phyloP scores from a whole-genome alignment of 2,329 filamentous ascomycete genomes.

The Penicillium fuscoglaucum region DNA sequence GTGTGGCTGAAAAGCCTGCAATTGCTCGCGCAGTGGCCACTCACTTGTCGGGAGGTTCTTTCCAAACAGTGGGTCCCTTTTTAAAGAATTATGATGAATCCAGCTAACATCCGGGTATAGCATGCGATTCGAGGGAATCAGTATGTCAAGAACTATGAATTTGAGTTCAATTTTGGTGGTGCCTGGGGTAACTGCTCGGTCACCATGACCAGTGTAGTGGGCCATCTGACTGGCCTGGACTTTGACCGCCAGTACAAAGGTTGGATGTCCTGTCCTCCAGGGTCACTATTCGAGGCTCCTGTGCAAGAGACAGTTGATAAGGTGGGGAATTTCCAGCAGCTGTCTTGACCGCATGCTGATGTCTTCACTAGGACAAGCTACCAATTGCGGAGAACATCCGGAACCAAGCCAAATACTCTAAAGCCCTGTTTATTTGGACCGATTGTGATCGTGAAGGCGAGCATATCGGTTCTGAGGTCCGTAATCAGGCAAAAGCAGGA shows the following conservation, averaged over 20 bases:
- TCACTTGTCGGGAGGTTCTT: slow-evolving; percentile 77
- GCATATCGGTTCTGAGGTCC: slow-evolving; percentile 90
- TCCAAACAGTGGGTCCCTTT: slow-evolving; percentile 62
- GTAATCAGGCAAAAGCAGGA: slow-evolving; percentile 71
- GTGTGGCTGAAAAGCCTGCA: slow-evolving; percentile 85
- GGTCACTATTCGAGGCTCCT: slow-evolving; percentile 76
- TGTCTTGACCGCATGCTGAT: slow-evolving; percentile 16
- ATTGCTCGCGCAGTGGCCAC: slow-evolving; percentile 92
- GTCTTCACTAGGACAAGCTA: slow-evolving; percentile 66
- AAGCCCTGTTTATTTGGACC: slow-evolving; percentile 91
- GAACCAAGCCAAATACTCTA: slow-evolving; percentile 69
- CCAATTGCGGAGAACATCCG: slow-evolving; percentile 82
- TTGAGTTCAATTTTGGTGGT: slow-evolving; percentile 80
- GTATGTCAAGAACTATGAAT: slow-evolving; percentile 93
- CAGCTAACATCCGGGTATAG: slow-evolving; percentile 50
- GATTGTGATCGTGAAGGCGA: slow-evolving; percentile 98
- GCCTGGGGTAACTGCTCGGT: slow-evolving; percentile 80
- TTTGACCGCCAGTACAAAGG: slow-evolving; percentile 72
- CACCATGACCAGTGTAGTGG: slow-evolving; percentile 89
- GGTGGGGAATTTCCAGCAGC: slow-evolving; percentile 45
- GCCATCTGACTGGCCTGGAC: slow-evolving; percentile 79
- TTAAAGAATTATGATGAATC: background rate
- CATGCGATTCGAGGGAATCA: slow-evolving; percentile 64
- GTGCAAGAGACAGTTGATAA: slow-evolving; percentile 68
- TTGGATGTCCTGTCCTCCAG: slow-evolving; percentile 80